phyloP scores from a whole-genome alignment of 2,329 filamentous ascomycete species.

The Lizonia empirigonia region DNA sequence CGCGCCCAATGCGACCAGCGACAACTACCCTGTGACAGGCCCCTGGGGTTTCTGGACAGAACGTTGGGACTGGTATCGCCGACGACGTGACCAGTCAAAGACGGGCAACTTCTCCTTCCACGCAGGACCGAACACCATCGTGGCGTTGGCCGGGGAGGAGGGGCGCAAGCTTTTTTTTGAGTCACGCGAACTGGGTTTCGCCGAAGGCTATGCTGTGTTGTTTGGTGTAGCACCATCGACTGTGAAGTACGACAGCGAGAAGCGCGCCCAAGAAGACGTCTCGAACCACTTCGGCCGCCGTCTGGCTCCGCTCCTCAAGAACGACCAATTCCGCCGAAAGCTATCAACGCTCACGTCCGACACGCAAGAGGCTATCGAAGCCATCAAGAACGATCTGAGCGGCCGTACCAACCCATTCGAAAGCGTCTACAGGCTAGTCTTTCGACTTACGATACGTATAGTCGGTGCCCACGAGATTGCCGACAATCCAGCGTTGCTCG shows the following conservation, averaged over 20 bases:
- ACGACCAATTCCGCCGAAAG: constrained; percentile 34
- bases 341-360: constrained; percentile 51
- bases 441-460: constrained; percentile 63
- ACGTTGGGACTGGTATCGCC: constrained; percentile 53
- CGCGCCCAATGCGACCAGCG: constrained; percentile 28
- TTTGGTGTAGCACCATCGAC: constrained; percentile 30
- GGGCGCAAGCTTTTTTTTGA: constrained; percentile 55
- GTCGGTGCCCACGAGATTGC: constrained; percentile 62
- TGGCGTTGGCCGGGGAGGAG: constrained; percentile 54
- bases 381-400: constrained; percentile 42
- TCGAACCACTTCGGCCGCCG: constrained; percentile 31
- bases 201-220: constrained; percentile 48
- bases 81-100: constrained; percentile 37
- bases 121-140: constrained; percentile 53
- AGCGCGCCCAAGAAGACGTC: constrained; percentile 19
- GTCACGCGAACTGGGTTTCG: constrained; percentile 52
- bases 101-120: constrained; percentile 58
- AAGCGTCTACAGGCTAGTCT: constrained; percentile 59
- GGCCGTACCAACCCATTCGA: constrained; percentile 60
- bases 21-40: constrained; percentile 52
- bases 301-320: constrained; percentile 32
- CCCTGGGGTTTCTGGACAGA: constrained; percentile 55
- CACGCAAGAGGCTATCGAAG: constrained; percentile 49
- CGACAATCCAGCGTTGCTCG: constrained; percentile 51
- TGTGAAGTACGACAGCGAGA: constrained; percentile 16